Base-by-base conservation (phyloP, 2,329 filamentous ascomycete species). In the Lasiodiplodia citricola region DNA sequence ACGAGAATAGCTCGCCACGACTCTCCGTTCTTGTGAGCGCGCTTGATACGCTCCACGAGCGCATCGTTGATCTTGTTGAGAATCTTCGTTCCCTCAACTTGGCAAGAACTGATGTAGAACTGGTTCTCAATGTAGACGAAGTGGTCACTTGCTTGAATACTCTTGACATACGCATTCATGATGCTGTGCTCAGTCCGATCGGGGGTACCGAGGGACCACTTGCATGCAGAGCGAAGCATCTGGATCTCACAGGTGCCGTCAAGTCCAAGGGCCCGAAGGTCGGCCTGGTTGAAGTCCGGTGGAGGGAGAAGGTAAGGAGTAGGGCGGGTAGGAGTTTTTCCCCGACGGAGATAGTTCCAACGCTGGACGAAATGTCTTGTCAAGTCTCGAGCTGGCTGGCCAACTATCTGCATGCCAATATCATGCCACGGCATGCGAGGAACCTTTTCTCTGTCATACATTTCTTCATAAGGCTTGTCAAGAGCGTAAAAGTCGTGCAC, bases 81-180 rank as follows among this genome's bases (percentile, higher is more conserved):
- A 71, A 99, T 96, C 77, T 90, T 93, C 14, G 91, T 92, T 65
- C 92, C 92, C 74, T 97, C 90, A 5, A 94, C 94, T 75, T 96
- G 92, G 63, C 92, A 96, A 73, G 93, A 97, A 44, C 93, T 96
- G 79, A 99, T 92, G 83, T 97, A 99, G 81, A 98, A 99, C 77
- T 99, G 96, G 77, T 99, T 99, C 79, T 99, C 96, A 72, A 98
- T 97, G 80, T 99, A 98, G 64, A 98, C 93, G 75, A 97, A 97
- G 79, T 98, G 96, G 58, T 99, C 93, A 1, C 94, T 97, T 72
- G 95, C 91, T 72, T 96, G 91, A 73, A 99, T 99, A 84, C 97
- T 89, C 78, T 96, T 96, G 73, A 96, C 87, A 76, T 98, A 98
- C 3, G 96, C 95, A 71, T 91, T 96, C 86, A 97, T 94, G 77